A percentile compares a stretch with the other conserved stretches of the same genome.
Conservation (phyloP, 1,284 basidiomycete species). For the Boletus holoroseus region DNA sequence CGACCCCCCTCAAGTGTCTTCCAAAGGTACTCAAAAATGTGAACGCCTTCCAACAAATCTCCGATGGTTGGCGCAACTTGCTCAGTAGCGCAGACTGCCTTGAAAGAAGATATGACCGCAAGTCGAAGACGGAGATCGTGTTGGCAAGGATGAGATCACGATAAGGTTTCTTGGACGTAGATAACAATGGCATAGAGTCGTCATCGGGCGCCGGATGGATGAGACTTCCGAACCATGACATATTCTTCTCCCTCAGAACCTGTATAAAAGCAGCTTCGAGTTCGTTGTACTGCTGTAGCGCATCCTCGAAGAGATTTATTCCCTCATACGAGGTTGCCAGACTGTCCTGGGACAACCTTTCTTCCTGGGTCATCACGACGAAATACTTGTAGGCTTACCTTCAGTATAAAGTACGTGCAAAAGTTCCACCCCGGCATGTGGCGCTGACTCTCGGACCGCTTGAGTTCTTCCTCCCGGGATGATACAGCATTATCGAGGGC, state of each 20-base stretch:
- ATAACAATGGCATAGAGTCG: slow-evolving; percentile 80
- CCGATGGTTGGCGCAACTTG: slow-evolving; percentile 61
- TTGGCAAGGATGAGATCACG: slow-evolving; percentile 86
- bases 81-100: slow-evolving; percentile 79
- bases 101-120: slow-evolving; percentile 87
- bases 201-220: slow-evolving; percentile 69
- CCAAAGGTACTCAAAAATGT: slow-evolving; percentile 81
- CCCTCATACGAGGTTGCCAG: slow-evolving; percentile 90
- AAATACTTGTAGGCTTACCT: slow-evolving; percentile 47
- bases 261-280: slow-evolving; percentile 84
- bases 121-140: slow-evolving; percentile 90
- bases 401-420: slow-evolving; percentile 91
- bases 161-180: slow-evolving; percentile 78
- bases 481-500: slow-evolving; percentile 79
- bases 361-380: not conserved
- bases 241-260: slow-evolving; percentile 72
- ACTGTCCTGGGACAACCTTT: slow-evolving; percentile 64
- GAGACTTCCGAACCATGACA: slow-evolving; percentile 86
- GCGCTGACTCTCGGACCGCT: slow-evolving; percentile 78
- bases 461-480: slow-evolving; percentile 83
- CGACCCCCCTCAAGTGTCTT: slow-evolving; percentile 65
- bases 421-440: slow-evolving; percentile 95
- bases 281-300: slow-evolving; percentile 85
- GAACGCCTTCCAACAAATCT: slow-evolving; percentile 63
- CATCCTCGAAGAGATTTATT: slow-evolving; percentile 86